Evolutionary conservation across 2,329 filamentous ascomycete genomes (phyloP).

Genomic region (Aciculosporium take): DNA sequence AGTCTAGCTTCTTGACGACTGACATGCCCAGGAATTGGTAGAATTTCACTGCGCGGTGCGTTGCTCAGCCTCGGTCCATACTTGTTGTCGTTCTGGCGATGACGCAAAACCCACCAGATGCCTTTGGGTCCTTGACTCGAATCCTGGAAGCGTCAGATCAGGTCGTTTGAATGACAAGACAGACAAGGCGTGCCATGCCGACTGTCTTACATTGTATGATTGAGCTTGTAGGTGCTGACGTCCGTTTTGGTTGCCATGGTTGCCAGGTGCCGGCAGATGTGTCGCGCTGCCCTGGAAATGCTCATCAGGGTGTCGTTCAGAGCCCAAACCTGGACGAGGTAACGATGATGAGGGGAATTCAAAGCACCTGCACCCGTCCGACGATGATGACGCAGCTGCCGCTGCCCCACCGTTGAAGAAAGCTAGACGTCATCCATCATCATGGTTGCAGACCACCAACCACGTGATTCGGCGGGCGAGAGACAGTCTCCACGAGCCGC

Average conservation of each 20-base stretch:
- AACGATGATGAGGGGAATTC: too few species aligned
- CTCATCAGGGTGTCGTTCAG: constrained; percentile 11
- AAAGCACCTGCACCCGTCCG: too few species aligned
- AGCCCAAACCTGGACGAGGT: not conserved
- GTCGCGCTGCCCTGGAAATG: constrained; percentile 12
- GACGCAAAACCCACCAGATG: constrained; percentile 40
- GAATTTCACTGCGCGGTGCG: constrained; percentile 53
- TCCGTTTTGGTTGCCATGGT: constrained; percentile 58
- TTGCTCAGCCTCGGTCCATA: not conserved
- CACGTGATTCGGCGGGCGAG: too few species aligned
- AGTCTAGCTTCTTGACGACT: constrained; percentile 64
- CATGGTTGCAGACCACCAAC: too few species aligned
- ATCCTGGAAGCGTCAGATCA: constrained; percentile 42
- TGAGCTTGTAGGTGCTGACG: constrained; percentile 63
- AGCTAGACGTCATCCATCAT: not conserved
- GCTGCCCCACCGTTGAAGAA: not conserved
- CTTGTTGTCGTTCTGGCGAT: not conserved
- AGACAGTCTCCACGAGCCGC: too few species aligned
- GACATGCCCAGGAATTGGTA: constrained; percentile 88
- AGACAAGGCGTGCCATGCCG: not conserved
- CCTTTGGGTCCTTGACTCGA: constrained; percentile 86
- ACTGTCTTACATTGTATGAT: constrained; percentile 63
- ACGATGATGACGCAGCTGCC: not conserved
- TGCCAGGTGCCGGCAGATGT: constrained; percentile 8
- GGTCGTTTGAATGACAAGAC: constrained; percentile 4